phyloP scores from a whole-genome alignment of 768 basidiomycete genomes.

The Royoungia palumana region DNA sequence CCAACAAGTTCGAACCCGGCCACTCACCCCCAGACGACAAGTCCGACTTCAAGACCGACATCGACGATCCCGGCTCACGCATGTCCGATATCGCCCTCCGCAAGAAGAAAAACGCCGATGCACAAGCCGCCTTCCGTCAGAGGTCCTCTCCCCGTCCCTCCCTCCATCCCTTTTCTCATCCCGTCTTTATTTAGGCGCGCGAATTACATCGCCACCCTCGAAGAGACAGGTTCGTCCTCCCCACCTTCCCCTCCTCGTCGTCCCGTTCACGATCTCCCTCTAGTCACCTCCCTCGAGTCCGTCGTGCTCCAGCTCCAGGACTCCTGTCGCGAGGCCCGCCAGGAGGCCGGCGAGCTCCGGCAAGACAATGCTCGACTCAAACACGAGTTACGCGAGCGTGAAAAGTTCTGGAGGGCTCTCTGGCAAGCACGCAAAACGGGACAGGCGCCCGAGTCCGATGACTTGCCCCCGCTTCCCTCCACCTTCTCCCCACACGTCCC shows the following conservation, averaged over 20 bases:
- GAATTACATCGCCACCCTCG: slow-evolving; percentile 84
- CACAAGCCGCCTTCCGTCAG: slow-evolving; percentile 81
- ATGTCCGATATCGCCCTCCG: slow-evolving; percentile 67
- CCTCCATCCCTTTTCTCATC: slow-evolving; percentile 19
- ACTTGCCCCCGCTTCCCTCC: slow-evolving; percentile 49
- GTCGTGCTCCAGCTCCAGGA: slow-evolving; percentile 83
- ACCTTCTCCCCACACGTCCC: slow-evolving; percentile 37
- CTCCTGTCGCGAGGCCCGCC: slow-evolving; percentile 65
- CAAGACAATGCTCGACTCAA: slow-evolving; percentile 65
- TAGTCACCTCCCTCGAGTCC: slow-evolving; percentile 81
- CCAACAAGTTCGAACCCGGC: slow-evolving; percentile 27
- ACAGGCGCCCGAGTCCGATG: slow-evolving; percentile 49
- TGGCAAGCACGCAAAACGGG: slow-evolving; percentile 62
- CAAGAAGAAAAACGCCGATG: slow-evolving; percentile 89
- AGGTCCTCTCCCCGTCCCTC: slow-evolving; percentile 31
- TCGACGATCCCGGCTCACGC: slow-evolving; percentile 36
- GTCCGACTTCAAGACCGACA: slow-evolving; percentile 36
- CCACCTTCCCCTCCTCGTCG: neutral
- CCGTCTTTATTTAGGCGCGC: slow-evolving; percentile 45
- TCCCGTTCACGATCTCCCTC: slow-evolving; percentile 16
- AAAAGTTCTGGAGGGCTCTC: slow-evolving; percentile 69
- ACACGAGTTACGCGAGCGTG: slow-evolving; percentile 65
- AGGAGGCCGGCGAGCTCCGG: slow-evolving; percentile 57
- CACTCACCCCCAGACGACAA: slow-evolving; percentile 35
- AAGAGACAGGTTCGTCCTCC: slow-evolving; percentile 60